Conservation (phyloP, 768 basidiomycete species). For the Lyophyllum shimeji region DNA sequence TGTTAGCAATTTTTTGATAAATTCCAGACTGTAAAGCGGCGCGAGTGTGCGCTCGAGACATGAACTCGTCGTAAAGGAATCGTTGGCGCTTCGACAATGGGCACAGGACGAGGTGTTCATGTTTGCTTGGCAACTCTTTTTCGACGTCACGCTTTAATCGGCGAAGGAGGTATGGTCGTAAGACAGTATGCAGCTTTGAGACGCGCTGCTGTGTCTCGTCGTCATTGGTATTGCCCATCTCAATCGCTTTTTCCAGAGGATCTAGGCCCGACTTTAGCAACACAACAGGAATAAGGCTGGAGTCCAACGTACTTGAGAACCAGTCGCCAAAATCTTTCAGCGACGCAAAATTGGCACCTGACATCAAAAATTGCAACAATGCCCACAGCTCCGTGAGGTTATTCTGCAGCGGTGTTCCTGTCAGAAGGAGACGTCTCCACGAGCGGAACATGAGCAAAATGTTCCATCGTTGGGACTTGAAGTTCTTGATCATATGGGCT, state of each 20-base stretch:
- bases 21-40: slow-evolving; percentile 82
- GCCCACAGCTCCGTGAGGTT: slow-evolving; percentile 97
- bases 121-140: slow-evolving; percentile 92
- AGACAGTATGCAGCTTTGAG: slow-evolving; percentile 85
- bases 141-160: slow-evolving; percentile 98
- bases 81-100: slow-evolving; percentile 89
- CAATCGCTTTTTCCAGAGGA: slow-evolving; percentile 92
- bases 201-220: slow-evolving; percentile 86
- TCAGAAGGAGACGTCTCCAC: slow-evolving; percentile 83
- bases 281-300: not conserved
- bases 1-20: slow-evolving; percentile 88
- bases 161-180: slow-evolving; percentile 94
- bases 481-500: slow-evolving; percentile 98
- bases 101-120: slow-evolving; percentile 87
- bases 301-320: slow-evolving; percentile 80
- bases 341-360: slow-evolving; percentile 85
- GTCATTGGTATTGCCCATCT: slow-evolving; percentile 73
- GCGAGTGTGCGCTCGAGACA: slow-evolving; percentile 82
- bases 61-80: slow-evolving; percentile 96
- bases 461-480: slow-evolving; percentile 92
- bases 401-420: slow-evolving; percentile 96
- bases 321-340: slow-evolving; percentile 93
- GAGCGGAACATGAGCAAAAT: slow-evolving; percentile 86
- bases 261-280: slow-evolving; percentile 41
- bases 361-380: slow-evolving; percentile 91